Base-by-base conservation (phyloP, 1,284 basidiomycete species). In the Microstroma glucosiphilum region DNA sequence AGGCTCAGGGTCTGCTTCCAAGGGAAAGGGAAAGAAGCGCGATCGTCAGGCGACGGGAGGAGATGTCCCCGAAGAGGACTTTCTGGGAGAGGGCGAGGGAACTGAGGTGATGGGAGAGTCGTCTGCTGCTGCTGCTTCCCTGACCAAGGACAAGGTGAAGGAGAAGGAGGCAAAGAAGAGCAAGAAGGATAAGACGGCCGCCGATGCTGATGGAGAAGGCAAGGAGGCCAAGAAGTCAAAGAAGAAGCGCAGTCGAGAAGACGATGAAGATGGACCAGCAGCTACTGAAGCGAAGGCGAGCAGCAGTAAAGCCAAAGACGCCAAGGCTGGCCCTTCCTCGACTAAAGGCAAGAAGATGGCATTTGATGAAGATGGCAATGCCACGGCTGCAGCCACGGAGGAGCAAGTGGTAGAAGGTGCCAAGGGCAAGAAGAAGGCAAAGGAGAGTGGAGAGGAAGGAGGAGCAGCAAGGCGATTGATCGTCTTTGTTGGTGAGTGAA, bases 401-500 rank as follows among this genome's bases (percentile, higher is more conserved):
- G 13, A 58, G 13, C 17, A 49, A n/a, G 43, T 40, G 19, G 63
- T 58, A 42, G 57, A 57, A 21, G 58, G 12, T 56, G 54, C 7
- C 58, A 64, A 51, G 57, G 54, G 13, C 63, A 62, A 0, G 59
- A 69, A 23, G 54, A 57, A 40, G 54, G 58, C 17, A 26, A 67
- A 30, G 13, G 51, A 17, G 51, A 25, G 25, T 54, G 51, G 51
- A 6, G 51, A 54, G 8, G 51, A 54, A 13, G 51, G 26, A 25
- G 51, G 13, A 9, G 48, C 19, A 40, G 26, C 17, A n/a, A 57
- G n/a, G 6, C 15, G 42, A 17, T 72, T 66, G 59, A 78, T 78
- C 60, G 64, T 78, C 40, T 78, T 78, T 61, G 67, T 78, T 42
- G 73, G 60, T 61, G 60, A 43, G 56, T 61, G n/a, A 25, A 15